phyloP scores from a whole-genome alignment of 306 rosid species.

The Prunus mume region DNA sequence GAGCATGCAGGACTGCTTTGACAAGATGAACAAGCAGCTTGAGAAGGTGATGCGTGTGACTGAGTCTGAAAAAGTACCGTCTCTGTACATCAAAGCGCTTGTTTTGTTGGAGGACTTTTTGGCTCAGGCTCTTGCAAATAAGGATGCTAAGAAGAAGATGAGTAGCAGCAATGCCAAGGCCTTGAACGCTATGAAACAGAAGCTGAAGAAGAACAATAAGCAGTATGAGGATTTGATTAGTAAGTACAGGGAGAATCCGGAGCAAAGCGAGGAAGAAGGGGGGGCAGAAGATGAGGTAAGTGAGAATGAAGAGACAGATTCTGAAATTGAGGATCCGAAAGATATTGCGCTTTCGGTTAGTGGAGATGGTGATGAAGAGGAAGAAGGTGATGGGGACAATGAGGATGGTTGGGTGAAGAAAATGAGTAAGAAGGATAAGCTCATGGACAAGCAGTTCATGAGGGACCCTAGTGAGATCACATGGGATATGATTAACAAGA shows the following conservation, averaged over 20 bases:
- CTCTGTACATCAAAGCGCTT: slow-evolving; percentile 63
- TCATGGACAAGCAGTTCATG: slow-evolving; percentile 62
- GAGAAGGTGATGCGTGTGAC: slow-evolving; percentile 79
- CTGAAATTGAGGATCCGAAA: slow-evolving; percentile 50
- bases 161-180: slow-evolving; percentile 88
- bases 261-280: slow-evolving; percentile 53
- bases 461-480: slow-evolving; percentile 77
- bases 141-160: slow-evolving; percentile 87
- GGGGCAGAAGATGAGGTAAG: slow-evolving; percentile 36
- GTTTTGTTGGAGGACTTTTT: slow-evolving; percentile 74
- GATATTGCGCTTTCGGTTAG: slow-evolving; percentile 39
- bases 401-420: slow-evolving; percentile 55
- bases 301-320: slow-evolving; percentile 55
- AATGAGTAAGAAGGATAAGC: slow-evolving; percentile 59
- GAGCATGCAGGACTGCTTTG: slow-evolving; percentile 78
- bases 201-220: slow-evolving; percentile 72
- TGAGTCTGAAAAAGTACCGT: slow-evolving; percentile 68
- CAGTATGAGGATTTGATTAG: slow-evolving; percentile 70
- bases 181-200: slow-evolving; percentile 81
- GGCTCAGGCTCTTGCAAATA: slow-evolving; percentile 67
- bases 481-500: slow-evolving; percentile 77
- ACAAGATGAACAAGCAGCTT: slow-evolving; percentile 72
- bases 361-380: slow-evolving; percentile 44
- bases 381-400: slow-evolving; percentile 31
- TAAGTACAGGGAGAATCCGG: slow-evolving; percentile 69